These are phyloP conservation scores for Ogataea dorogensis DNA, from an alignment of 805 yeast genomes.

Conservation along the genomic window DNA sequence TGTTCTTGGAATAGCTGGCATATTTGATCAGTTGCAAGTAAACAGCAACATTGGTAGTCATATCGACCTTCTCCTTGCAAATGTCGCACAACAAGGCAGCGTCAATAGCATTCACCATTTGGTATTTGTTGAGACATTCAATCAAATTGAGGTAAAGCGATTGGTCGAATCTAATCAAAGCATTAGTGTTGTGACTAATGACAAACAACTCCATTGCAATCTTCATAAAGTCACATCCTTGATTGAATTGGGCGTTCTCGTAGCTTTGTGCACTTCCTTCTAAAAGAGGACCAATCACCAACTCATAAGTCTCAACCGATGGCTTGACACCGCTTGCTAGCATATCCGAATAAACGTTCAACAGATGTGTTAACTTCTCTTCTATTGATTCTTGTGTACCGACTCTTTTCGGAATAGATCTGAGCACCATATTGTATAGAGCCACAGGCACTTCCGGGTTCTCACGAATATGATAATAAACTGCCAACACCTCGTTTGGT, in stretches of 20 bases:
- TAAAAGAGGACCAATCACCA: constrained; percentile 50
- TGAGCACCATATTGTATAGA: constrained; percentile 52
- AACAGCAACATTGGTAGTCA: constrained; percentile 24
- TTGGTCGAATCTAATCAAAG: constrained; percentile 19
- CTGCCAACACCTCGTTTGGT: constrained; percentile 35
- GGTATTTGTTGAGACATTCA: constrained; percentile 28
- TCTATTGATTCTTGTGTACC: constrained; percentile 55
- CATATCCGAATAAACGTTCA: constrained; percentile 69
- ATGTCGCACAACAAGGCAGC: constrained; percentile 19
- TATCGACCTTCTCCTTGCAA: constrained; percentile 14
- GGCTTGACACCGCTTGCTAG: constrained; percentile 57
- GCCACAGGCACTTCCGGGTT: constrained; percentile 46
- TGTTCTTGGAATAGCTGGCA: constrained; percentile 39
- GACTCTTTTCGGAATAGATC: constrained; percentile 51
- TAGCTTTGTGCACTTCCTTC: constrained; percentile 46
- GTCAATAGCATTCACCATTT: constrained; percentile 19
- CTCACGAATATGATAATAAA: constrained; percentile 32
- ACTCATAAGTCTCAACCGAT: constrained; percentile 49
- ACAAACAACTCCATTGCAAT: constrained; percentile 48
- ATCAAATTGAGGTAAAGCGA: constrained; percentile 24
- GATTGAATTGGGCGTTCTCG: constrained; percentile 35
- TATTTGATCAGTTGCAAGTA: constrained; percentile 41
- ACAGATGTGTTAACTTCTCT: constrained; percentile 56
- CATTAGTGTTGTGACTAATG: constrained; percentile 27
- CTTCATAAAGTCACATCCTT: constrained; percentile 47